Conservation (phyloP, 306 rosid genomes). For the Arachis hypogaea region DNA sequence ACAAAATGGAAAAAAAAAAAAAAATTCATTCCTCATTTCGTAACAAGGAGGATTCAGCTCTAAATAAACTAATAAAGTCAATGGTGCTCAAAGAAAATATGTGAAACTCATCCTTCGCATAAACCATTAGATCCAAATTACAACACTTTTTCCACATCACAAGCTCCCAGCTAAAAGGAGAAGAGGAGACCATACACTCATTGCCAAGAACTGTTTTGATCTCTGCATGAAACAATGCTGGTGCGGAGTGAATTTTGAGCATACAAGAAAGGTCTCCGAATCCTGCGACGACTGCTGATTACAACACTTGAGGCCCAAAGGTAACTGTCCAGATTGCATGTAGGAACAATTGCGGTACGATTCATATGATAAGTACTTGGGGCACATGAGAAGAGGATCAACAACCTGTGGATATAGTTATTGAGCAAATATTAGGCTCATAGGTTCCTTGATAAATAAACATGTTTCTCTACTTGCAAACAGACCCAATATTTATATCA, state of each 20-base stretch:
- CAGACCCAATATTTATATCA: neutral
- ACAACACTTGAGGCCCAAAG: slow-evolving; percentile 51
- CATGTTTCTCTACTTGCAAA: neutral
- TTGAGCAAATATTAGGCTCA: slow-evolving; percentile 30
- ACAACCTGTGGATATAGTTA: slow-evolving; percentile 35
- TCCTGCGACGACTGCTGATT: slow-evolving; percentile 39
- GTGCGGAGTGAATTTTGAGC: slow-evolving; percentile 45
- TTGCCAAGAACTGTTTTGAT: slow-evolving; percentile 51
- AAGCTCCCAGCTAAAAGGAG: slow-evolving; percentile 51
- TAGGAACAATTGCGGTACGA: slow-evolving; percentile 46
- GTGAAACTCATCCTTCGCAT: slow-evolving; percentile 7
- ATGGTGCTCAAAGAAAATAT: slow-evolving; percentile 20
- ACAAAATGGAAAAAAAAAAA: neutral
- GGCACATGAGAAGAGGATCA: slow-evolving; percentile 51
- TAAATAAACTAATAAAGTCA: slow-evolving; percentile 17
- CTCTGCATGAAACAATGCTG: slow-evolving; percentile 46
- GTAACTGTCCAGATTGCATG: slow-evolving; percentile 48
- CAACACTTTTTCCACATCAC: slow-evolving; percentile 30
- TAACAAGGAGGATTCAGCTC: slow-evolving; percentile 16
- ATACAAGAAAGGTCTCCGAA: slow-evolving; percentile 46
- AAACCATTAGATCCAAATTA: slow-evolving; percentile 11
- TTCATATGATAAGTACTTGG: slow-evolving; percentile 49
- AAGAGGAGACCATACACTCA: slow-evolving; percentile 51
- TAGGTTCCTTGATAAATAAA: slow-evolving; percentile 11
- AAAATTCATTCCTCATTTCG: slow-evolving; percentile 5